Percentiles rank a stretch among this genome's conserved stretches.
Conservation (phyloP, 1,284 basidiomycete genomes). For the Trichosporon faecale region DNA sequence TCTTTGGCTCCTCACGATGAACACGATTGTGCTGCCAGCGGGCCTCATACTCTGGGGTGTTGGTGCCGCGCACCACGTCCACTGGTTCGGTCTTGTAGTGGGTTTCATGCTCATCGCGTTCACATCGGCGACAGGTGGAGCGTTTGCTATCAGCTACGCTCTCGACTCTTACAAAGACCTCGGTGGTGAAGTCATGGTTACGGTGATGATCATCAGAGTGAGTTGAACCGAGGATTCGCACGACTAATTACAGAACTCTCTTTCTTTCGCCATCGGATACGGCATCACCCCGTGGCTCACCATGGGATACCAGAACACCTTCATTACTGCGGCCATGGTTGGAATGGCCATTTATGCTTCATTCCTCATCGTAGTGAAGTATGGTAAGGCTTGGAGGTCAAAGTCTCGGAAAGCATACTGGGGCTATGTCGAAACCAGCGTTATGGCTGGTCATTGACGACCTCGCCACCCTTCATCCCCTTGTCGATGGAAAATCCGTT, state of each 20-base stretch:
- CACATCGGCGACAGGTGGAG: constrained; percentile 26
- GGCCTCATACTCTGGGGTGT: constrained; percentile 36
- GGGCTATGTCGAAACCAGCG: constrained; percentile 24
- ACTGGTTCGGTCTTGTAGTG: constrained; percentile 31
- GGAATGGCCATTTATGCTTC: constrained; percentile 23
- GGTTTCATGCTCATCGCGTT: constrained; percentile 29
- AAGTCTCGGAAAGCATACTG: constrained; percentile 20
- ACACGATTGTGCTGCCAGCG: constrained; percentile 27
- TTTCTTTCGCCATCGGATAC: constrained; percentile 25
- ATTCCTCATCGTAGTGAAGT: constrained; percentile 25
- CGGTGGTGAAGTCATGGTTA: constrained; percentile 29
- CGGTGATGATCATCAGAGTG: constrained; percentile 28
- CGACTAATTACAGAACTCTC: constrained; percentile 14
- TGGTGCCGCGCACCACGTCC: constrained; percentile 27
- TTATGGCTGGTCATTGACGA: constrained; percentile 17
- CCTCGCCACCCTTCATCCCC: not conserved
- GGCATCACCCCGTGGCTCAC: constrained; percentile 31
- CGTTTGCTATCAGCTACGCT: constrained; percentile 32
- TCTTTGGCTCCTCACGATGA: constrained; percentile 27
- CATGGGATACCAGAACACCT: constrained; percentile 28
- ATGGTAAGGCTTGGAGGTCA: constrained; percentile 25
- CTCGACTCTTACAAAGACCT: constrained; percentile 36
- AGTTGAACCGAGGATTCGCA: constrained; percentile 1
- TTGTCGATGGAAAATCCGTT: too few species aligned
- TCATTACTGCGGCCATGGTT: constrained; percentile 27